Conservation (phyloP, 345 rosid species). For the Syzygium aromaticum region DNA sequence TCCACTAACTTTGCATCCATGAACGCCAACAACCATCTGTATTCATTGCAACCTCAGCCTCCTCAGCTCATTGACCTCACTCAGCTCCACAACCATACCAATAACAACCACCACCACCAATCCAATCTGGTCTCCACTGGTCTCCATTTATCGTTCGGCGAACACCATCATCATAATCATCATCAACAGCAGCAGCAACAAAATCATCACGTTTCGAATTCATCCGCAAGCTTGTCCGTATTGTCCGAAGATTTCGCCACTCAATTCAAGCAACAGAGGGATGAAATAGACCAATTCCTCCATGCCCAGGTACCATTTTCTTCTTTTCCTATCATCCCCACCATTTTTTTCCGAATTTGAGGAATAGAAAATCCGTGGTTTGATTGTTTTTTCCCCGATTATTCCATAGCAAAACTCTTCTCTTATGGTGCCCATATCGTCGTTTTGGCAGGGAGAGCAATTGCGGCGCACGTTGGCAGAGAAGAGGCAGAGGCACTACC, state of each 20-base stretch:
- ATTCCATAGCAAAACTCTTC: neutral
- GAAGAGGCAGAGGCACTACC: conserved; percentile 65
- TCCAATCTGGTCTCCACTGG: conserved; percentile 77
- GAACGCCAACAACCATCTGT: conserved; percentile 15
- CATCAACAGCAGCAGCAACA: conserved; percentile 18
- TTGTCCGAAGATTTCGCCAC: conserved; percentile 43
- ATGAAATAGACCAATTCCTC: conserved; percentile 69
- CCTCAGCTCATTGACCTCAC: conserved; percentile 47
- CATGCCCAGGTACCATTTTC: conserved; percentile 53
- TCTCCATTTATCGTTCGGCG: conserved; percentile 57
- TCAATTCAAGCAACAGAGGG: conserved; percentile 61
- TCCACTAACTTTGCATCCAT: neutral
- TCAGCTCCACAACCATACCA: conserved; percentile 29
- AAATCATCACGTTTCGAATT: conserved; percentile 10
- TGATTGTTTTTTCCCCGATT: neutral
- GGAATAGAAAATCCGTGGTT: neutral
- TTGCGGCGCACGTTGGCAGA: conserved; percentile 68
- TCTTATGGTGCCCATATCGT: neutral
- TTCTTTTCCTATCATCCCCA: neutral
- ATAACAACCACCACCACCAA: conserved; percentile 13
- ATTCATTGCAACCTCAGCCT: conserved; percentile 34
- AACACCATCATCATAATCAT: conserved; percentile 23
- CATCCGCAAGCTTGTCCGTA: conserved; percentile 23
- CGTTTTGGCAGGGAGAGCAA: conserved; percentile 50
- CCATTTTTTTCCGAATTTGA: neutral